Percentiles rank a stretch among this genome's conserved stretches.
These are phyloP conservation scores for Fusarium brachygibbosum DNA, from an alignment of 2,329 filamentous ascomycete species.

Conservation along the genomic window DNA sequence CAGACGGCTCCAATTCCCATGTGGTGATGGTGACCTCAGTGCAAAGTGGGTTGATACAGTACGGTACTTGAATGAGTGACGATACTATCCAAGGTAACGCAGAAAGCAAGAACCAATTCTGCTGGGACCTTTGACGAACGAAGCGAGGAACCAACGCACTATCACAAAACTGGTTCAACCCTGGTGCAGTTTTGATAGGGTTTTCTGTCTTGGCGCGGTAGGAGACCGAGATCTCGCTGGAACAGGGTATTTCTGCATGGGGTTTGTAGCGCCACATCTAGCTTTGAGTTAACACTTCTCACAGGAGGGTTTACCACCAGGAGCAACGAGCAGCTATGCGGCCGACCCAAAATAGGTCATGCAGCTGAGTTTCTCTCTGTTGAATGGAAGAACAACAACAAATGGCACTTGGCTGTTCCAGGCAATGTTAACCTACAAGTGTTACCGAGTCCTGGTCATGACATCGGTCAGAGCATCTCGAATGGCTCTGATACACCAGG, in stretches of 20 bases:
- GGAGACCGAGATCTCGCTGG: slow-evolving; percentile 40
- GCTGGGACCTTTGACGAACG: slow-evolving; percentile 6
- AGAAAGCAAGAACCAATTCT: slow-evolving; percentile 9
- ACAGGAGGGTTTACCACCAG: slow-evolving; percentile 31
- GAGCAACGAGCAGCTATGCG: not conserved
- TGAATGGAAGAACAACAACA: not conserved
- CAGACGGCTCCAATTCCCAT: slow-evolving; percentile 41
- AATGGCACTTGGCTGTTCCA: slow-evolving; percentile 6
- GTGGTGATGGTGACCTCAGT: slow-evolving; percentile 40
- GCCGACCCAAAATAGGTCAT: slow-evolving; percentile 15
- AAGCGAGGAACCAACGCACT: slow-evolving; percentile 21
- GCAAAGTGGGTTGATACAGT: slow-evolving; percentile 16
- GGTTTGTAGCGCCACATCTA: slow-evolving; percentile 40
- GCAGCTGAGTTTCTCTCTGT: not conserved
- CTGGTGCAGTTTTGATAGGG: slow-evolving; percentile 19
- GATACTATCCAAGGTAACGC: slow-evolving; percentile 14
- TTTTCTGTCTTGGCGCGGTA: slow-evolving; percentile 29
- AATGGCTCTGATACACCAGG: slow-evolving; percentile 7
- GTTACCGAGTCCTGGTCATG: not conserved
- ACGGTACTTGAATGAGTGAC: slow-evolving; percentile 28
- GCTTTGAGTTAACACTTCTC: slow-evolving; percentile 35
- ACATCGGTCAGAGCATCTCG: not conserved
- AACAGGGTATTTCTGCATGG: slow-evolving; percentile 35
- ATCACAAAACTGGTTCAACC: slow-evolving; percentile 35
- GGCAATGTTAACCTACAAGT: not conserved